These are phyloP conservation scores for Sideroxylon spinosum DNA, from an alignment of 179 eudicot species.

Conservation along the genomic window DNA sequence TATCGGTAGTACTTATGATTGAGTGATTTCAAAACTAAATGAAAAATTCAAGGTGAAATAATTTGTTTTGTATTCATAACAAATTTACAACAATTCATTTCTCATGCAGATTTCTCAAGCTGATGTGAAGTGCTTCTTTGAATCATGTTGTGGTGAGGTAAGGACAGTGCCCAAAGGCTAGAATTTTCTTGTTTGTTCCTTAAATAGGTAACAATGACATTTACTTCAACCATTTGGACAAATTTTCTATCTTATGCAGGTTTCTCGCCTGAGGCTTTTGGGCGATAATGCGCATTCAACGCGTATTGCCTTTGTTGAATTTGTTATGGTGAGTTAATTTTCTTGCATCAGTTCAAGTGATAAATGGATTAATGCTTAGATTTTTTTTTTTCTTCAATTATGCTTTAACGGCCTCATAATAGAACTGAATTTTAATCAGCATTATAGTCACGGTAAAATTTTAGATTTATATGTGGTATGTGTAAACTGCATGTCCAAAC, in stretches of 20 bases:
- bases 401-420: not conserved
- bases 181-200: not conserved
- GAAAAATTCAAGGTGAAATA: not conserved
- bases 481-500: not conserved
- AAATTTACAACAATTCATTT: not conserved
- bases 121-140: slow-evolving; percentile 76
- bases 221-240: slow-evolving; percentile 6
- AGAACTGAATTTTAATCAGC: not conserved
- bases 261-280: slow-evolving; percentile 90
- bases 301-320: slow-evolving; percentile 89
- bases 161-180: slow-evolving; percentile 11
- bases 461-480: not conserved
- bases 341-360: not conserved
- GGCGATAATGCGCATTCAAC: slow-evolving; percentile 84
- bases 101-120: slow-evolving; percentile 64
- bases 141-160: slow-evolving; percentile 80
- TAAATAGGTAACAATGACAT: not conserved
- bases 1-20: not conserved
- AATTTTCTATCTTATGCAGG: slow-evolving; percentile 36
- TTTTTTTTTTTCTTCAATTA: not conserved
- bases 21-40: not conserved
- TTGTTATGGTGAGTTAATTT: slow-evolving; percentile 46
- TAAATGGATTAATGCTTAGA: not conserved
- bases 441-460: not conserved
- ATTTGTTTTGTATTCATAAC: not conserved